Percentiles rank a stretch among this genome's conserved stretches.
phyloP scores from a whole-genome alignment of 208 protist species.

The Porcisia deanei region DNA sequence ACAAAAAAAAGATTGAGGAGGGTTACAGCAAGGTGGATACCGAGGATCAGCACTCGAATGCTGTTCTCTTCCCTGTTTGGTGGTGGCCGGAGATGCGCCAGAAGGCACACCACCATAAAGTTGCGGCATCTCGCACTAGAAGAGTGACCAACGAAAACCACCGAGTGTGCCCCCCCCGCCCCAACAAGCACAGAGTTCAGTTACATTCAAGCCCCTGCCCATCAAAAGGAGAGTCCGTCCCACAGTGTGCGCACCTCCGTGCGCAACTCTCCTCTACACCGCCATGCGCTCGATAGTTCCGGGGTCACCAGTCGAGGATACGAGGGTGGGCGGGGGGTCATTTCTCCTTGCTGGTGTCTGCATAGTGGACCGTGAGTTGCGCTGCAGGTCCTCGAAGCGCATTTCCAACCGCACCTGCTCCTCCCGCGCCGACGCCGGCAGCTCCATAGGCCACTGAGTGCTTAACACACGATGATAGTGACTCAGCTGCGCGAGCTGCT shows the following conservation, averaged over 20 bases:
- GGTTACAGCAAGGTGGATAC: not conserved
- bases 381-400: conserved; percentile 27
- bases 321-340: not conserved
- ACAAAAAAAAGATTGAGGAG: too few species aligned
- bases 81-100: not conserved
- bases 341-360: not conserved
- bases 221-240: not conserved
- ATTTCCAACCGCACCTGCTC: conserved; percentile 30
- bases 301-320: not conserved
- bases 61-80: not conserved
- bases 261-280: not conserved
- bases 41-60: not conserved
- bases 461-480: conserved; percentile 39
- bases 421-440: conserved; percentile 23
- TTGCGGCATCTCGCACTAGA: not conserved
- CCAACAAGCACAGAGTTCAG: not conserved
- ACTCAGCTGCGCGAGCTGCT: conserved; percentile 48
- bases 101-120: not conserved
- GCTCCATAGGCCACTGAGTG: conserved; percentile 35
- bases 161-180: too few species aligned
- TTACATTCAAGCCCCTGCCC: not conserved
- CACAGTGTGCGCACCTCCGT: not conserved
- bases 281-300: conserved; percentile 2
- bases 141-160: not conserved
- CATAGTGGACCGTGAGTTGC: conserved; percentile 1